A percentile compares a stretch with the other conserved stretches of the same genome.
These are phyloP conservation scores for Emmonsiellopsis sp. DNA, from an alignment of 2,329 filamentous ascomycete genomes.

Conservation along the genomic window DNA sequence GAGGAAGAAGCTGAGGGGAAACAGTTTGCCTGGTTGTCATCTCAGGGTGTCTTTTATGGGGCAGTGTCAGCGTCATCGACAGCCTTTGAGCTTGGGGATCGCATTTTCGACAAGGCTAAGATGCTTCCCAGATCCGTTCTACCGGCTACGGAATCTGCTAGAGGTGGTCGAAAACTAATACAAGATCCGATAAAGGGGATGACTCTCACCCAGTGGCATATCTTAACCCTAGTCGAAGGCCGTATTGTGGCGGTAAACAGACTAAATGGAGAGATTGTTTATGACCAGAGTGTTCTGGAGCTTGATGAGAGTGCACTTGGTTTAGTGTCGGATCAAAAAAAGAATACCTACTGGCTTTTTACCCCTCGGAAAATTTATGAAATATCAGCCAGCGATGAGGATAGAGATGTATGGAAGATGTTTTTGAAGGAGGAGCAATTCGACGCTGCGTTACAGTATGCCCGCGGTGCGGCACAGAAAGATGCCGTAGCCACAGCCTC, in stretches of 20 bases:
- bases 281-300: slow-evolving; percentile 78
- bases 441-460: slow-evolving; percentile 77
- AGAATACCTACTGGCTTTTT: slow-evolving; percentile 97
- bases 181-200: slow-evolving; percentile 71
- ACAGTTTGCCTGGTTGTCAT: slow-evolving; percentile 78
- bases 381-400: slow-evolving; percentile 81
- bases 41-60: slow-evolving; percentile 83
- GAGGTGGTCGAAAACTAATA: slow-evolving; percentile 54
- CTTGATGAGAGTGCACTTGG: slow-evolving; percentile 71
- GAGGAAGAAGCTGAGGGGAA: slow-evolving; percentile 42
- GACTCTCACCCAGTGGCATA: slow-evolving; percentile 86
- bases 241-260: slow-evolving; percentile 79
- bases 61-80: slow-evolving; percentile 56
- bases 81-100: slow-evolving; percentile 58
- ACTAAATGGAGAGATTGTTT: slow-evolving; percentile 74
- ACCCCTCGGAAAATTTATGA: slow-evolving; percentile 88
- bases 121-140: slow-evolving; percentile 67
- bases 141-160: slow-evolving; percentile 55
- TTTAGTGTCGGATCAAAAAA: slow-evolving; percentile 79
- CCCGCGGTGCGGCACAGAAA: slow-evolving; percentile 69
- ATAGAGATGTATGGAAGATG: slow-evolving; percentile 88
- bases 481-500: slow-evolving; percentile 88
- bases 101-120: slow-evolving; percentile 70
- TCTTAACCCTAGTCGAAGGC: slow-evolving; percentile 72
- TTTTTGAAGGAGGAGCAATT: slow-evolving; percentile 83